phyloP scores from a whole-genome alignment of 108 stramenopile species.

The Conticribra weissflogii region DNA sequence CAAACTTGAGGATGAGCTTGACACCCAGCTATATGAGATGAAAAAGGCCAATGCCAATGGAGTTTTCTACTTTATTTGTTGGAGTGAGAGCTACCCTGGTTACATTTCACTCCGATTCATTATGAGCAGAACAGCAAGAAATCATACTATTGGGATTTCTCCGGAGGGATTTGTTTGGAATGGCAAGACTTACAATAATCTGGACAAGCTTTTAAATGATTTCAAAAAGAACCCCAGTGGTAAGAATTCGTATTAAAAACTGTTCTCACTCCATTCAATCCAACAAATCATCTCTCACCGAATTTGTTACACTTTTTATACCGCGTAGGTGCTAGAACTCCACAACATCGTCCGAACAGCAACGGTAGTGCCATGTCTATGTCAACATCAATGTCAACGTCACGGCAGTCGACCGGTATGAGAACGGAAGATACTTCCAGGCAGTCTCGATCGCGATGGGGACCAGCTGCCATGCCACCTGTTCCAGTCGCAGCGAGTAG shows the following conservation, averaged over 20 bases:
- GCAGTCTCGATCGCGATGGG: conserved; percentile 46
- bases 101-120: conserved; percentile 81
- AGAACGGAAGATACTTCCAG: conserved; percentile 11
- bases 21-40: conserved; percentile 66
- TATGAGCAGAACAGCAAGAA: conserved; percentile 59
- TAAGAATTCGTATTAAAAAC: conserved; percentile 6
- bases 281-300: too few relatives aligned
- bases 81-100: conserved; percentile 87
- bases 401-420: conserved; percentile 4
- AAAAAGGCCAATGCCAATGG: conserved; percentile 62
- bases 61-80: conserved; percentile 80
- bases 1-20: conserved; percentile 77
- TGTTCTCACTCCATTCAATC: too few relatives aligned
- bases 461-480: conserved; percentile 13
- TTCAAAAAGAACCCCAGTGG: conserved; percentile 88
- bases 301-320: neutral
- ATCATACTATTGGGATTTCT: conserved; percentile 79
- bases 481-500: conserved; percentile 16
- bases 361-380: neutral
- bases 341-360: neutral
- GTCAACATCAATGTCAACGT: conserved; percentile 15
- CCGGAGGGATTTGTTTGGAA: conserved; percentile 84
- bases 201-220: conserved; percentile 80
- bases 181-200: conserved; percentile 52
- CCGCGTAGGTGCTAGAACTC: neutral